These are phyloP conservation scores for Daldinia decipiens DNA, from an alignment of 495 filamentous ascomycete genomes.

Conservation along the genomic window DNA sequence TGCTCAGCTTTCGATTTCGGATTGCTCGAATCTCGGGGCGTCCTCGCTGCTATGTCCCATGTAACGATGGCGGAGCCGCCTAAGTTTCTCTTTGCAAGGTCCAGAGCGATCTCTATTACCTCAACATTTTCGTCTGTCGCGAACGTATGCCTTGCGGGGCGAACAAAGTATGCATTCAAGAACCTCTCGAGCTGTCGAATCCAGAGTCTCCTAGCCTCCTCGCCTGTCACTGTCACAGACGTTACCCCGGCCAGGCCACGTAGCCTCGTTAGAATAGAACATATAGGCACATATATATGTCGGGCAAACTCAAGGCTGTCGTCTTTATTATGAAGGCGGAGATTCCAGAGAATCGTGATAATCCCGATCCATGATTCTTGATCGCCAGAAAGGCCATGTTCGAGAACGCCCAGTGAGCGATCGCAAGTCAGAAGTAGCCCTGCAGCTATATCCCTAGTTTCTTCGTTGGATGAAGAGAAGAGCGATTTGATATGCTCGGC, in stretches of 20 bases:
- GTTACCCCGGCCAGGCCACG: conserved; percentile 38
- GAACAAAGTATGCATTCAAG: conserved; percentile 74
- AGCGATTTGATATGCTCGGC: conserved; percentile 60
- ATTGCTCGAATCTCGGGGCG: conserved; percentile 64
- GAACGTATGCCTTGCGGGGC: conserved; percentile 70
- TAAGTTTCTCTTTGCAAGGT: conserved; percentile 45
- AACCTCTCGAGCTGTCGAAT: conserved; percentile 65
- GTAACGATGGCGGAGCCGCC: conserved; percentile 57
- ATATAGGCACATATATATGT: conserved; percentile 48
- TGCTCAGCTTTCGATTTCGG: conserved; percentile 65
- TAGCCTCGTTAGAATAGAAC: conserved; percentile 51
- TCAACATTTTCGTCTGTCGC: conserved; percentile 54
- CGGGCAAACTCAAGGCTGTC: conserved; percentile 55
- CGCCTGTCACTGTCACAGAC: conserved; percentile 23
- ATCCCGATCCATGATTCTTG: conserved; percentile 55
- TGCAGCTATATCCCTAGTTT: conserved; percentile 51
- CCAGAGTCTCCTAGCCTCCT: conserved; percentile 47
- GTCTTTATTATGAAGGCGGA: conserved; percentile 52
- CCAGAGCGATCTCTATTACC: conserved; percentile 49
- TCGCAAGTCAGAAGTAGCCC: conserved; percentile 53
- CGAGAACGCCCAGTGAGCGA: conserved; percentile 43
- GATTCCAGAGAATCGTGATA: conserved; percentile 54
- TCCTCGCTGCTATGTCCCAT: conserved; percentile 68
- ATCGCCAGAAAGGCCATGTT: conserved; percentile 37
- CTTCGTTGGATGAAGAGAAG: conserved; percentile 54